Conservation (phyloP, 352 stramenopile species). For the Phytophthora parvispora region DNA sequence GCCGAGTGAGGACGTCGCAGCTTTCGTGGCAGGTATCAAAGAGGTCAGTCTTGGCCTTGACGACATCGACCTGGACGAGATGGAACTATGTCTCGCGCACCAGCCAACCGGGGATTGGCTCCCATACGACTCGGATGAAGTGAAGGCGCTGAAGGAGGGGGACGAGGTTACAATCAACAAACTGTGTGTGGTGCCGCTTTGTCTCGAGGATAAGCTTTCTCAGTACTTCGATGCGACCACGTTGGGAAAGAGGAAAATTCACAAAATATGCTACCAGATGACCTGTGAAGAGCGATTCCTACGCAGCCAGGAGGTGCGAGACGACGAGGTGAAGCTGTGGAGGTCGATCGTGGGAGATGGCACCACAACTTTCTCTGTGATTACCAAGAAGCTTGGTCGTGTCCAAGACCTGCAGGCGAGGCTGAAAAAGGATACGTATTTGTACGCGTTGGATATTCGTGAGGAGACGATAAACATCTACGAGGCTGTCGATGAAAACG, state of each 20-base stretch:
- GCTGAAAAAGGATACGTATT: not conserved
- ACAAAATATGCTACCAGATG: not conserved
- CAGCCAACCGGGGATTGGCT: not conserved
- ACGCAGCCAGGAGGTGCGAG: not conserved
- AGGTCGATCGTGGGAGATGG: not conserved
- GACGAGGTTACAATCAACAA: not conserved
- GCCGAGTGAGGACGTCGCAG: not conserved
- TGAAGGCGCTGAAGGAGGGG: not conserved
- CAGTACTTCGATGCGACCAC: not conserved
- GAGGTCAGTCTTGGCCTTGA: not conserved
- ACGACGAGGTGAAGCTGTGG: not conserved
- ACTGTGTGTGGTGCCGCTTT: not conserved
- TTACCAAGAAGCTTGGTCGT: not conserved
- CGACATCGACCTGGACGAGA: not conserved
- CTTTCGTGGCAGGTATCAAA: not conserved
- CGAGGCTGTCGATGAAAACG: not conserved
- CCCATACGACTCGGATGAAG: not conserved
- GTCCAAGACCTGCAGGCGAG: not conserved
- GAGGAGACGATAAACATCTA: not conserved
- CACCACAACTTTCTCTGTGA: not conserved
- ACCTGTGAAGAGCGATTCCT: not conserved
- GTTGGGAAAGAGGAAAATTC: not conserved
- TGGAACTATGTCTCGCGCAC: not conserved
- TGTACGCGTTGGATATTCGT: not conserved
- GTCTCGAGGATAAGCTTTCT: not conserved